Percentiles rank a stretch among this genome's conserved stretches.
These are phyloP conservation scores for Trichoderma sp. DNA, from an alignment of 2,329 filamentous ascomycete genomes.

Conservation along the genomic window DNA sequence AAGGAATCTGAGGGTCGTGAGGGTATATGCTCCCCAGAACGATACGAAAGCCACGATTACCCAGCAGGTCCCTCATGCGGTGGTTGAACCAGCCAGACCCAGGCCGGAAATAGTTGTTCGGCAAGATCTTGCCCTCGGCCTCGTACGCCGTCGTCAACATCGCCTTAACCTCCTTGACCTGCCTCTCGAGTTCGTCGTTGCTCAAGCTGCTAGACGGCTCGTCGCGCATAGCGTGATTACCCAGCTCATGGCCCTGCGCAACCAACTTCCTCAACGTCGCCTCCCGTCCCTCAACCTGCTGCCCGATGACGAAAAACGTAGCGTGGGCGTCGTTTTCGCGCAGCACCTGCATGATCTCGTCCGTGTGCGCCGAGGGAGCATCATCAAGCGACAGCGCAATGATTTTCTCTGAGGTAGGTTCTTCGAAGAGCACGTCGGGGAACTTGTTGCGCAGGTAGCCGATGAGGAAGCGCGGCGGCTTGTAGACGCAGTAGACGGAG, in stretches of 20 bases:
- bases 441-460: slow-evolving; percentile 67
- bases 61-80: slow-evolving; percentile 62
- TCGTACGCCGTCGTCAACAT: slow-evolving; percentile 58
- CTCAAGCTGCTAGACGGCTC: slow-evolving; percentile 67
- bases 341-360: slow-evolving; percentile 68
- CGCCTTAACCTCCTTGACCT: slow-evolving; percentile 64
- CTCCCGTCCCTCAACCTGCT: slow-evolving; percentile 62
- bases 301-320: slow-evolving; percentile 87
- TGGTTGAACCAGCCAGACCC: slow-evolving; percentile 80
- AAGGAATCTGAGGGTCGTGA: slow-evolving; percentile 82
- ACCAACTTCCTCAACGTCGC: slow-evolving; percentile 56
- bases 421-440: slow-evolving; percentile 77
- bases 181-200: slow-evolving; percentile 55
- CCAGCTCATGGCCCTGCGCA: slow-evolving; percentile 67
- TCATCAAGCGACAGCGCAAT: slow-evolving; percentile 87
- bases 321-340: slow-evolving; percentile 64
- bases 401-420: slow-evolving; percentile 55
- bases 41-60: slow-evolving; percentile 63
- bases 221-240: slow-evolving; percentile 87
- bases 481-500: slow-evolving; percentile 71
- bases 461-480: slow-evolving; percentile 71
- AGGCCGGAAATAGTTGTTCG: slow-evolving; percentile 72
- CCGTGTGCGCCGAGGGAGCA: slow-evolving; percentile 71
- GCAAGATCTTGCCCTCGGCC: slow-evolving; percentile 43
- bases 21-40: slow-evolving; percentile 86